Evolutionary conservation across 441 rosid genomes (phyloP).

Genomic region (Daphne laureola): DNA sequence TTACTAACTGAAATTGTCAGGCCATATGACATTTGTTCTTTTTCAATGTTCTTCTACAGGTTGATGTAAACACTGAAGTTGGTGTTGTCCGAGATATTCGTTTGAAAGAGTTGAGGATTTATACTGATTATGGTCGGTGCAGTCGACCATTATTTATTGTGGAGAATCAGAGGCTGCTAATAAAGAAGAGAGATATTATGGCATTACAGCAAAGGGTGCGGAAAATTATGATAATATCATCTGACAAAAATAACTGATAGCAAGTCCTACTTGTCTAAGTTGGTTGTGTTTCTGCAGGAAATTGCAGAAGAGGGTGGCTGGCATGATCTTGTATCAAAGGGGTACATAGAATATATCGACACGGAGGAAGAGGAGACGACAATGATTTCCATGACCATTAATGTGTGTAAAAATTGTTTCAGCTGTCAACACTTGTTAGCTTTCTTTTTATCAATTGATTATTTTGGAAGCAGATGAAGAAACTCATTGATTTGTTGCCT

Average conservation of each 20-base stretch:
- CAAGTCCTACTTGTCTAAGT: slow-evolving; percentile 1
- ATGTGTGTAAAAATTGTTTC: slow-evolving; percentile 42
- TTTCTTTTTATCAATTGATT: slow-evolving; percentile 4
- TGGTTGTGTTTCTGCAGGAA: slow-evolving; percentile 41
- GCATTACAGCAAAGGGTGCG: slow-evolving; percentile 85
- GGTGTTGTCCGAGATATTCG: slow-evolving; percentile 94
- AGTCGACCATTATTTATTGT: slow-evolving; percentile 96
- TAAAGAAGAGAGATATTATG: slow-evolving; percentile 78
- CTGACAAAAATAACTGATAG: too few relatives aligned
- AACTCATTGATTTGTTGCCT: slow-evolving; percentile 8
- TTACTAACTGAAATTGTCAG: too few relatives aligned
- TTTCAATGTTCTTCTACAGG: slow-evolving; percentile 30
- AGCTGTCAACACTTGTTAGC: not conserved
- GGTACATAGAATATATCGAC: slow-evolving; percentile 88
- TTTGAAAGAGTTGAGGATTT: slow-evolving; percentile 79
- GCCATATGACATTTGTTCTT: too few relatives aligned
- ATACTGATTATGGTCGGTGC: slow-evolving; percentile 98
- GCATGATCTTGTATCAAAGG: slow-evolving; percentile 86
- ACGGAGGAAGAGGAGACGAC: slow-evolving; percentile 99
- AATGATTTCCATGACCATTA: slow-evolving; percentile 99
- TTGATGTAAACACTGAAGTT: slow-evolving; percentile 96
- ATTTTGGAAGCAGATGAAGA: slow-evolving; percentile 3
- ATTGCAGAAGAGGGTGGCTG: slow-evolving; percentile 86
- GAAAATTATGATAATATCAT: not conserved
- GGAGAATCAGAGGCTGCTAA: slow-evolving; percentile 87